Conservation (phyloP, 257 asterid species). For the Apocynum venetum region DNA sequence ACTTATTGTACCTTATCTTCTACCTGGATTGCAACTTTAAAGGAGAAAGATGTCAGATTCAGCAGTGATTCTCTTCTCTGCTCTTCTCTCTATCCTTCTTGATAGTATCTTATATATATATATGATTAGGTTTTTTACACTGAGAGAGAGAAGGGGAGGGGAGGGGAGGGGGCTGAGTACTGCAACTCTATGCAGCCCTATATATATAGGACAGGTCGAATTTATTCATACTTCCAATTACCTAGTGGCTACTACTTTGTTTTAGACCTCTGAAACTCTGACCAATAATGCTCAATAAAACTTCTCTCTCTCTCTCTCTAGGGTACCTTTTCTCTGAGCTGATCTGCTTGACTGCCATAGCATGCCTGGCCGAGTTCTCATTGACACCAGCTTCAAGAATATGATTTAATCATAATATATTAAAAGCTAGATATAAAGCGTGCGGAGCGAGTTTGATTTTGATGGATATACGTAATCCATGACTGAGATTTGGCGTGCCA, state of each 20-base stretch:
- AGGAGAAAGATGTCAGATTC: slow-evolving; percentile 23
- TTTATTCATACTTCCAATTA: slow-evolving; percentile 10
- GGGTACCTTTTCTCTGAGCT: neutral
- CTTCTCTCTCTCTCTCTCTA: neutral
- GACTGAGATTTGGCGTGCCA: slow-evolving; percentile 4
- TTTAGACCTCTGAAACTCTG: slow-evolving; percentile 11
- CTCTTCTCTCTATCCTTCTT: neutral
- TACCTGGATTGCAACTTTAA: slow-evolving; percentile 19
- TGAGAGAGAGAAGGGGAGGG: neutral
- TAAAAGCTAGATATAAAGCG: neutral
- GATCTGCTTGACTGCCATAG: slow-evolving; percentile 11
- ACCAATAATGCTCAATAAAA: neutral
- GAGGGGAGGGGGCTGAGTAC: neutral
- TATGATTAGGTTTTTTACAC: slow-evolving; percentile 6
- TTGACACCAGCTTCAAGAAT: slow-evolving; percentile 16
- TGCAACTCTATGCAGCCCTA: neutral
- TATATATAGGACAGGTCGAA: slow-evolving; percentile 11
- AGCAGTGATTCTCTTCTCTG: neutral
- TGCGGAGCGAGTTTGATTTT: neutral
- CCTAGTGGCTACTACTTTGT: slow-evolving; percentile 7
- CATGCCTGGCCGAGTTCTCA: slow-evolving; percentile 11
- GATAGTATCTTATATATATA: too few relatives aligned
- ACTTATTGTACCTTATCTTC: slow-evolving; percentile 26
- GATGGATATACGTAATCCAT: neutral
- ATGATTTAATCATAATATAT: neutral